phyloP scores from a whole-genome alignment of 306 rosid genomes.

The Dryas drummondii region DNA sequence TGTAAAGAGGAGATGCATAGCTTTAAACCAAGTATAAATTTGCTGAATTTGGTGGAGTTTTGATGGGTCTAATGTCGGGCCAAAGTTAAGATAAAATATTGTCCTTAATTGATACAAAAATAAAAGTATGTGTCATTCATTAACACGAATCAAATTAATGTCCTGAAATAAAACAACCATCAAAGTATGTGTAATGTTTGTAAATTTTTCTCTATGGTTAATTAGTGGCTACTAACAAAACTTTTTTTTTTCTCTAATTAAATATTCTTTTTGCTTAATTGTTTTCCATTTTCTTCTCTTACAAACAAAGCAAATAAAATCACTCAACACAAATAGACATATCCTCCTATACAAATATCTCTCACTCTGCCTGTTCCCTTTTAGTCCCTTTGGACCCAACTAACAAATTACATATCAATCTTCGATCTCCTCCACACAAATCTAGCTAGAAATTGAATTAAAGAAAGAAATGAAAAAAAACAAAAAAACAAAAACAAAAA shows the following conservation, averaged over 20 bases:
- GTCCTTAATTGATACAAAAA: no score
- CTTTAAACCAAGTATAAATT: no score
- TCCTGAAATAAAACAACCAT: no score
- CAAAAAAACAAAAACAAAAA: background rate
- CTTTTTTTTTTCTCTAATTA: constrained; percentile 15
- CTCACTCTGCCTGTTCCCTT: constrained; percentile 46
- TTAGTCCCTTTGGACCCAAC: constrained; percentile 72
- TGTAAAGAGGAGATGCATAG: no score
- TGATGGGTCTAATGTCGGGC: no score
- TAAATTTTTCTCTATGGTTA: no score
- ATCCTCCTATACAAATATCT: constrained; percentile 70
- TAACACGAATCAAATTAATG: no score
- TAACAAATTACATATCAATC: constrained; percentile 38
- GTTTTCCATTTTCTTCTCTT: constrained; percentile 14
- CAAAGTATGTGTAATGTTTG: no score
- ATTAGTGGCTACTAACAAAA: no score
- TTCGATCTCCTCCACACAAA: constrained; percentile 35
- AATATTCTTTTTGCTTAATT: background rate
- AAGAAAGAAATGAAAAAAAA: background rate
- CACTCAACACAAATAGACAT: constrained; percentile 28
- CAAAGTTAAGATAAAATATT: no score
- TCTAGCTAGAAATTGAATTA: constrained; percentile 22
- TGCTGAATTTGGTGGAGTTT: no score
- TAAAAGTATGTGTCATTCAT: no score
- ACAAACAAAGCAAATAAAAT: constrained; percentile 34